Base-by-base conservation (phyloP, 768 basidiomycete species). In the Lentinus tigrinus region DNA sequence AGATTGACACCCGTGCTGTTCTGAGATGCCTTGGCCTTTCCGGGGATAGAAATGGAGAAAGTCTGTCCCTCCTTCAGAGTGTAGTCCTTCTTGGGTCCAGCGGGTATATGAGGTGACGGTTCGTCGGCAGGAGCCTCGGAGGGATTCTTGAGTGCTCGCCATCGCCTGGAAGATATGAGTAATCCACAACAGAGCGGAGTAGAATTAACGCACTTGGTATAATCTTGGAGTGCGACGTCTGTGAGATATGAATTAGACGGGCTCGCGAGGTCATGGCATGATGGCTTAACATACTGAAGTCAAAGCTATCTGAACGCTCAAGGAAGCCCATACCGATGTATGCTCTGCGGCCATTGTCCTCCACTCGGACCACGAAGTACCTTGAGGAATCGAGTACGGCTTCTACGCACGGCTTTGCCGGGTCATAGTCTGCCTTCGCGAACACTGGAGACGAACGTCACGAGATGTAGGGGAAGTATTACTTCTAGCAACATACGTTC, bases 321-420 rank as follows among this genome's bases (percentile, higher is more conserved):
- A 82, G 81, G 70, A 95, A 98, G 16, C 95, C 95, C 82, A 97
- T 88, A 5, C 95, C 95, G 56, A 98, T 93, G 67, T 93, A 95
- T 1, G 95, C 95, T 70, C 91, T 89, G 71, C 82, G 86, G 21
- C 93, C 93, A 16, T 77, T 79, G 65, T 95, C 94, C 70, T 97
- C 95, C 2, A 97, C 89, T 53, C 93, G 82, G 40, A 97, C 78
- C 16, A 96, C 95, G 69, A 98, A 98, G 70, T 98, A 98, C 47
- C 95, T 85, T 11, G 94, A 95, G 1, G 93, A 95, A 71, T 98
- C 95, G 26, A 97, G 79, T 16, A 95, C 94, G n/a, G 92, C 89
- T 63, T 98, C 95, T n/a, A 98, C 91, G 27, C 83, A 87, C 4
- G 93, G 91, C 57, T 85, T 85, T 43, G 81, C 74, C 16, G 86